phyloP scores from a whole-genome alignment of 2,329 filamentous ascomycete genomes.

The Calonectria crousiana region DNA sequence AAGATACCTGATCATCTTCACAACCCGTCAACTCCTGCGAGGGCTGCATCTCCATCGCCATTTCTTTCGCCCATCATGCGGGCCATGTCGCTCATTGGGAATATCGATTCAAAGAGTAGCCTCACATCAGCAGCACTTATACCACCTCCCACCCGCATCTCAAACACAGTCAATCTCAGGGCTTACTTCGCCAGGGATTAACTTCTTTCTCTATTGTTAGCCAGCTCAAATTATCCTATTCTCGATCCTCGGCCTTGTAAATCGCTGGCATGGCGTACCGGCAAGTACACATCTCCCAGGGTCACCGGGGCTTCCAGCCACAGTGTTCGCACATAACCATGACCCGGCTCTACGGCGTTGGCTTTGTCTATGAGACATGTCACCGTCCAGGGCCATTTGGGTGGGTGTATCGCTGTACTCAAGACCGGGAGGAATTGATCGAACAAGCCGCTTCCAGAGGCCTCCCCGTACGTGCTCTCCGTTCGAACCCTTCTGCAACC shows the following conservation, averaged over 20 bases:
- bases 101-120: slow-evolving; percentile 14
- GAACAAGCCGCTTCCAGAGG: slow-evolving; percentile 45
- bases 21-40: background rate
- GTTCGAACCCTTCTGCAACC: background rate
- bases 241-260: background rate
- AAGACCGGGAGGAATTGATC: slow-evolving; percentile 66
- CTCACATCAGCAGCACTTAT: slow-evolving; percentile 8
- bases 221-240: background rate
- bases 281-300: slow-evolving; percentile 21
- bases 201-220: background rate
- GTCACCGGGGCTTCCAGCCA: slow-evolving; percentile 42
- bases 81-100: background rate
- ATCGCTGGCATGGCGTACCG: slow-evolving; percentile 30
- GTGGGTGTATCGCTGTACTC: slow-evolving; percentile 80
- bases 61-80: background rate
- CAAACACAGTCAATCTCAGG: background rate
- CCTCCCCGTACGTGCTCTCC: slow-evolving; percentile 20
- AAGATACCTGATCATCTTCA: background rate
- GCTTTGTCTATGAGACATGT: slow-evolving; percentile 70
- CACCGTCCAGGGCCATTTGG: slow-evolving; percentile 67
- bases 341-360: slow-evolving; percentile 70
- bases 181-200: background rate
- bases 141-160: background rate
- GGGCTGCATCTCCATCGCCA: background rate
- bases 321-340: slow-evolving; percentile 77